Conservation (phyloP, 495 filamentous ascomycete species). For the Penicillium salamii region DNA sequence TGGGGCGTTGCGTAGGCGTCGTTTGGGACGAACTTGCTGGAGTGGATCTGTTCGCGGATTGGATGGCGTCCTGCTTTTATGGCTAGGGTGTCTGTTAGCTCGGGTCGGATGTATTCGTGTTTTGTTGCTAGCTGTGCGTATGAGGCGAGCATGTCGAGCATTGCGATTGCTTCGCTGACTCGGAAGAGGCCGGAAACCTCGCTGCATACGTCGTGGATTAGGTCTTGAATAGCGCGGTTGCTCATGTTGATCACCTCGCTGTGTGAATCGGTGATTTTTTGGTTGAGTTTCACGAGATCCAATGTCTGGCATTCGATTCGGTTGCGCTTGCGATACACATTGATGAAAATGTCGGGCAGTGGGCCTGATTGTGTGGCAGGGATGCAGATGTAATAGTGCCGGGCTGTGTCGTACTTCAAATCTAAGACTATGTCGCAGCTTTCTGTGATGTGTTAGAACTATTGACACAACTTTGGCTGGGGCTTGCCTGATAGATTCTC, state of each 20-base stretch:
- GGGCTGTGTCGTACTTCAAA: constrained; percentile 69
- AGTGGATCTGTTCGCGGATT: constrained; percentile 70
- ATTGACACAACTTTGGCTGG: background rate
- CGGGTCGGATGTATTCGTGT: constrained; percentile 77
- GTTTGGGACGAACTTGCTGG: constrained; percentile 74
- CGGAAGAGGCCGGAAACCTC: constrained; percentile 71
- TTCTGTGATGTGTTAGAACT: constrained; percentile 40
- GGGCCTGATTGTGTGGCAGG: constrained; percentile 58
- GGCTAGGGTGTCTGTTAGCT: constrained; percentile 69
- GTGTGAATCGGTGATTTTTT: constrained; percentile 72
- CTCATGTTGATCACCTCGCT: constrained; percentile 79
- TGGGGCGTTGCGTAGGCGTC: constrained; percentile 79
- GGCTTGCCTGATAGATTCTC: constrained; percentile 57
- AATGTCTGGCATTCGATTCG: constrained; percentile 83
- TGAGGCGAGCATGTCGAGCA: constrained; percentile 85
- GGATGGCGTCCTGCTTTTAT: constrained; percentile 84
- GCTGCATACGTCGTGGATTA: constrained; percentile 63
- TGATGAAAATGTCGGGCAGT: constrained; percentile 74
- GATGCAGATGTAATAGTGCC: constrained; percentile 80
- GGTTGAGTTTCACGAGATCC: constrained; percentile 73
- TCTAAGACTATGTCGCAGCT: constrained; percentile 59
- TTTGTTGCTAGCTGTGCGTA: constrained; percentile 77
- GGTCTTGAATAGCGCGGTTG: constrained; percentile 60
- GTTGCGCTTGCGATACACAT: constrained; percentile 67
- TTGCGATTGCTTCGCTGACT: constrained; percentile 80